phyloP scores from a whole-genome alignment of 2,329 filamentous ascomycete genomes.

The Myriosclerotinia duriaeana region DNA sequence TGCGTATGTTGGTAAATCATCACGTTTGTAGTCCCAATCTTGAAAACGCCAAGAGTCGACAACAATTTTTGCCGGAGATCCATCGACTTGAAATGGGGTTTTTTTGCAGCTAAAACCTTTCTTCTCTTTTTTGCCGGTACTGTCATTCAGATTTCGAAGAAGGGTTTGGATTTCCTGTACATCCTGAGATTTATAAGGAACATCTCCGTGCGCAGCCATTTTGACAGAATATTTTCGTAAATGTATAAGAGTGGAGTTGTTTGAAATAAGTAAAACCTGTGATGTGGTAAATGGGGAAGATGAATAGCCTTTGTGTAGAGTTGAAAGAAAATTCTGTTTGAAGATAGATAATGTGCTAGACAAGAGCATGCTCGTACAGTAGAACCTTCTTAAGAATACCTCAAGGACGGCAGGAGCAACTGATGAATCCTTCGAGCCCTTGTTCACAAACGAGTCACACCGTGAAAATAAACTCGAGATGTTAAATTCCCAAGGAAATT shows the following conservation, averaged over 20 bases:
- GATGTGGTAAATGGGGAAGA: neutral
- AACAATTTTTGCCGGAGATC: conserved; percentile 60
- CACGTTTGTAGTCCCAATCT: conserved; percentile 94
- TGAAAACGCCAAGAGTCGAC: conserved; percentile 92
- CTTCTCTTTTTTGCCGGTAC: conserved; percentile 51
- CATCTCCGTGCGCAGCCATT: conserved; percentile 53
- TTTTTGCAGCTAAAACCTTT: conserved; percentile 73
- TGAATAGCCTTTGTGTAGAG: neutral
- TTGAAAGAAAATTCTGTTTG: neutral
- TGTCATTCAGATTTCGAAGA: conserved; percentile 56
- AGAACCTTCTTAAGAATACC: neutral
- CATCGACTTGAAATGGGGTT: conserved; percentile 67
- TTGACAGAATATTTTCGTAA: conserved; percentile 24
- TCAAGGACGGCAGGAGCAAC: too few relatives aligned
- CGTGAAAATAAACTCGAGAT: neutral
- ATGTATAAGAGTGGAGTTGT: neutral
- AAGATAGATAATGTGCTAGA: neutral
- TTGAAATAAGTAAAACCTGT: neutral
- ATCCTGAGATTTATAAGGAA: conserved; percentile 70
- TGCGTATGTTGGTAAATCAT: conserved; percentile 83
- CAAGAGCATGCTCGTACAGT: neutral
- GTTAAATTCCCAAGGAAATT: neutral
- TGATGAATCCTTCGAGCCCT: neutral
- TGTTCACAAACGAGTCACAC: conserved; percentile 4
- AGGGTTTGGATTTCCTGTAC: conserved; percentile 57